Evolutionary conservation across 331 rosid species (phyloP).

Genomic region (Rosa hybrid): DNA sequence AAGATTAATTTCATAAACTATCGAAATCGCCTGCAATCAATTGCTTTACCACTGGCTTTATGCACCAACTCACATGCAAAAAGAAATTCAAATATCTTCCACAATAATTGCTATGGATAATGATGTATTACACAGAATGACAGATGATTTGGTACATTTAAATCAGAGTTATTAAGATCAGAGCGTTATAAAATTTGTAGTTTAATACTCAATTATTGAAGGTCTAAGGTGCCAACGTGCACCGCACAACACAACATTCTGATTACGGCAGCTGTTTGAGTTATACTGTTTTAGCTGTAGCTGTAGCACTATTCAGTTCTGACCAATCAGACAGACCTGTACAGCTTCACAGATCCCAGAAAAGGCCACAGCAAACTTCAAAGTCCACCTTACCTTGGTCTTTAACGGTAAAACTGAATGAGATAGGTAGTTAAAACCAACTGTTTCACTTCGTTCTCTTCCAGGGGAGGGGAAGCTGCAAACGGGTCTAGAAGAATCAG

Average conservation of each 20-base stretch:
- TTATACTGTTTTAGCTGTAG: not conserved
- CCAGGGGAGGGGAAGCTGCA: slow-evolving; percentile 7
- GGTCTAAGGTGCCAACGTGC: slow-evolving; percentile 25
- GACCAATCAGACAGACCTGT: slow-evolving; percentile 7
- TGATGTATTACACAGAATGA: not conserved
- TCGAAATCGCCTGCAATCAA: slow-evolving; percentile 1
- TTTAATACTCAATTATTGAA: slow-evolving; percentile 14
- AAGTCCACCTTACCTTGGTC: slow-evolving; percentile 5
- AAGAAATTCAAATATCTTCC: not conserved
- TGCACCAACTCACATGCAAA: slow-evolving; percentile 13
- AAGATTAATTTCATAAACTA: not conserved
- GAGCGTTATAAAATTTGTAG: not conserved
- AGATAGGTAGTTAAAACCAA: slow-evolving; percentile 4
- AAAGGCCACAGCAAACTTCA: not conserved
- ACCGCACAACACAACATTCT: slow-evolving; percentile 25
- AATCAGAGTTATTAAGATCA: not conserved
- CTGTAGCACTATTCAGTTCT: not conserved
- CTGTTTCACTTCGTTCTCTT: not conserved
- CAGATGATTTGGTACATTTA: not conserved
- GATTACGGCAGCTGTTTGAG: slow-evolving; percentile 2
- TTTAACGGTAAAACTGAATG: slow-evolving; percentile 16
- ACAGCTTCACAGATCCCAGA: slow-evolving; percentile 33
- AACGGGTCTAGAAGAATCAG: slow-evolving; percentile 23
- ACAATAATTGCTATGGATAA: slow-evolving; percentile 4
- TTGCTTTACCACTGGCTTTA: not conserved